phyloP scores from a whole-genome alignment of 2,329 filamentous ascomycete genomes.

The Diplodia seriata region DNA sequence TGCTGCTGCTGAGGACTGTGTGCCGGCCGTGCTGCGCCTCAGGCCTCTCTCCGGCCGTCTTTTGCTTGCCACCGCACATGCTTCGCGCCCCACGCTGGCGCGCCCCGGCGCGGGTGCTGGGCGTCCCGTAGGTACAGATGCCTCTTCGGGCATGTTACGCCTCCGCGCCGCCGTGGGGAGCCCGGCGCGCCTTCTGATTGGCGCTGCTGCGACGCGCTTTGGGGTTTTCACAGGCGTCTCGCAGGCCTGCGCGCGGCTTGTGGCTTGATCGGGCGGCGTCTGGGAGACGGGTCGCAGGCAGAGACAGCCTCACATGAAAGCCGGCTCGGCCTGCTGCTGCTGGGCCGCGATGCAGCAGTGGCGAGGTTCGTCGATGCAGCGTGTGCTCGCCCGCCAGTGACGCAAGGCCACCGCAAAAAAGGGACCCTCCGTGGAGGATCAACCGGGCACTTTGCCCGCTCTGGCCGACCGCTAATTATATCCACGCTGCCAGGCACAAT shows the following conservation, averaged over 20 bases:
- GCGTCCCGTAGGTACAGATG: slow-evolving; percentile 25
- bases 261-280: slow-evolving; percentile 28
- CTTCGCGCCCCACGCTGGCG: slow-evolving; percentile 19
- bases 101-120: slow-evolving; percentile 19
- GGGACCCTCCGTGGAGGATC: slow-evolving; percentile 20
- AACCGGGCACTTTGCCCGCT: slow-evolving; percentile 1
- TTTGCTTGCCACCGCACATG: slow-evolving; percentile 26
- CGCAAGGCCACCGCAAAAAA: slow-evolving; percentile 23
- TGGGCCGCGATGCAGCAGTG: slow-evolving; percentile 22
- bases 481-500: slow-evolving; percentile 28
- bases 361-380: slow-evolving; percentile 17
- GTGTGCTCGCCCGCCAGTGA: slow-evolving; percentile 20
- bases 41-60: slow-evolving; percentile 4
- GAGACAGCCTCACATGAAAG: slow-evolving; percentile 17
- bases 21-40: slow-evolving; percentile 16
- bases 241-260: slow-evolving; percentile 2
- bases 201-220: slow-evolving; percentile 6
- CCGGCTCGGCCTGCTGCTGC: slow-evolving; percentile 6
- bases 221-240: slow-evolving; percentile 21
- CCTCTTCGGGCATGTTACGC: slow-evolving; percentile 28
- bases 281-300: slow-evolving; percentile 17
- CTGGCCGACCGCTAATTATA: slow-evolving; percentile 17
- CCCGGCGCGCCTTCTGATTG: slow-evolving; percentile 9
- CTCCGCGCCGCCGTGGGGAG: slow-evolving; percentile 8
- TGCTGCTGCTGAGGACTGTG: slow-evolving; percentile 2